Conservation (phyloP, 805 yeast species). For the Candida tallmaniae region DNA sequence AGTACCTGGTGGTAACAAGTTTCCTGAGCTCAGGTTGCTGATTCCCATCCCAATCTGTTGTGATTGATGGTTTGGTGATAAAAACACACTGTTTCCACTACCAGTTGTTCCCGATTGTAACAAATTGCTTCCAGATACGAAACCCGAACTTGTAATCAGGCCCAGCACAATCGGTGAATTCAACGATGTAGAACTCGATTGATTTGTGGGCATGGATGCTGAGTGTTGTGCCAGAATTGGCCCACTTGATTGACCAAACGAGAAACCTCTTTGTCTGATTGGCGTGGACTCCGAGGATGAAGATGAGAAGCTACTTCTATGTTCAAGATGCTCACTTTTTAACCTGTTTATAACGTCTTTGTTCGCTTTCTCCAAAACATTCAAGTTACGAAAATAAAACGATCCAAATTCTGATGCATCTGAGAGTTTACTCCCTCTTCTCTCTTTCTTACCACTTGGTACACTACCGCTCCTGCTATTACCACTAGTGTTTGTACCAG, state of each 20-base stretch:
- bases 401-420: slow-evolving; percentile 85
- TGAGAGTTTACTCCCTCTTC: slow-evolving; percentile 68
- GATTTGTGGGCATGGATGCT: no score
- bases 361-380: slow-evolving; percentile 89
- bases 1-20: slow-evolving; percentile 3
- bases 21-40: slow-evolving; percentile 6
- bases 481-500: slow-evolving; percentile 14
- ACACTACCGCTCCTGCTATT: slow-evolving; percentile 12
- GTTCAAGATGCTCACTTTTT: slow-evolving; percentile 76
- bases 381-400: slow-evolving; percentile 82
- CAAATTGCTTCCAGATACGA: neutral
- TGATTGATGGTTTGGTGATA: neutral
- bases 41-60: slow-evolving; percentile 6
- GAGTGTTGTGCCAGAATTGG: neutral
- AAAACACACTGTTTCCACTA: no score
- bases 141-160: neutral
- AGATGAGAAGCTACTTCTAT: slow-evolving; percentile 45
- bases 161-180: neutral
- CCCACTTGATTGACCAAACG: slow-evolving; percentile 15
- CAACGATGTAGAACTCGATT: neutral
- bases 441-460: slow-evolving; percentile 44
- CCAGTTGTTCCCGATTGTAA: neutral
- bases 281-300: slow-evolving; percentile 45
- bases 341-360: slow-evolving; percentile 86
- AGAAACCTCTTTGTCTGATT: slow-evolving; percentile 33